Percentiles rank a stretch among this genome's conserved stretches.
Conservation (phyloP, 768 basidiomycete genomes). For the Amanita muscaria region DNA sequence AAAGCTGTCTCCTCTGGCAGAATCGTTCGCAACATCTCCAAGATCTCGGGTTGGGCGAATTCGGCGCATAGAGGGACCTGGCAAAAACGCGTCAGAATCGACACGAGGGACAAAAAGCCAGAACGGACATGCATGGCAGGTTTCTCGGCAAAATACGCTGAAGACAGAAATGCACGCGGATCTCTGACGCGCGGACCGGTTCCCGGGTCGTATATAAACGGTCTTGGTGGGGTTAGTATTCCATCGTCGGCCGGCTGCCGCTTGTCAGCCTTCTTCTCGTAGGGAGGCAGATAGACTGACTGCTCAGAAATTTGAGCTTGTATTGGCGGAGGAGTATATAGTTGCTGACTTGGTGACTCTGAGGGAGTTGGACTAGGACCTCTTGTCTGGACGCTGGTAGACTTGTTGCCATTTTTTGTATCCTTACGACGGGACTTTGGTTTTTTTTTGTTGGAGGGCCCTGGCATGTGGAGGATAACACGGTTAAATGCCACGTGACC, state of each 20-base stretch:
- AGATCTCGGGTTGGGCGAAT: slow-evolving; percentile 67
- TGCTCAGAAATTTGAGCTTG: background rate
- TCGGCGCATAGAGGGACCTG: slow-evolving; percentile 66
- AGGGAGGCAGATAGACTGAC: no score
- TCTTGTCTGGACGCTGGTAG: slow-evolving; percentile 1
- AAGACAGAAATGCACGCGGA: slow-evolving; percentile 52
- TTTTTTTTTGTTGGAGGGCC: slow-evolving; percentile 47
- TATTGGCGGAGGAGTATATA: slow-evolving; percentile 14
- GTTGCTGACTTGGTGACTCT: slow-evolving; percentile 12
- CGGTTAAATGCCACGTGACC: background rate
- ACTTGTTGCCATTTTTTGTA: slow-evolving; percentile 11
- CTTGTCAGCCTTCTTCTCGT: slow-evolving; percentile 6
- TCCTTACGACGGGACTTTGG: slow-evolving; percentile 31
- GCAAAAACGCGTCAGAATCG: no score
- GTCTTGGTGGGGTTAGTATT: slow-evolving; percentile 31
- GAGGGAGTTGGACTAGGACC: slow-evolving; percentile 15
- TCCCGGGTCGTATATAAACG: slow-evolving; percentile 71
- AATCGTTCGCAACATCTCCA: slow-evolving; percentile 62
- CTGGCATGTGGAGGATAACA: slow-evolving; percentile 37
- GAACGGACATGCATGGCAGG: slow-evolving; percentile 41
- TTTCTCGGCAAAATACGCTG: slow-evolving; percentile 57
- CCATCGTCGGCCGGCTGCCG: slow-evolving; percentile 11
- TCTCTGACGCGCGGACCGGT: slow-evolving; percentile 71
- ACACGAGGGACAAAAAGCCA: background rate
- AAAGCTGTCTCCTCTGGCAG: slow-evolving; percentile 66